Percentiles rank a stretch among this genome's conserved stretches.
These are phyloP conservation scores for Phycomyces nitens DNA, from an alignment of 192 early-diverging fungal species.

Conservation along the genomic window DNA sequence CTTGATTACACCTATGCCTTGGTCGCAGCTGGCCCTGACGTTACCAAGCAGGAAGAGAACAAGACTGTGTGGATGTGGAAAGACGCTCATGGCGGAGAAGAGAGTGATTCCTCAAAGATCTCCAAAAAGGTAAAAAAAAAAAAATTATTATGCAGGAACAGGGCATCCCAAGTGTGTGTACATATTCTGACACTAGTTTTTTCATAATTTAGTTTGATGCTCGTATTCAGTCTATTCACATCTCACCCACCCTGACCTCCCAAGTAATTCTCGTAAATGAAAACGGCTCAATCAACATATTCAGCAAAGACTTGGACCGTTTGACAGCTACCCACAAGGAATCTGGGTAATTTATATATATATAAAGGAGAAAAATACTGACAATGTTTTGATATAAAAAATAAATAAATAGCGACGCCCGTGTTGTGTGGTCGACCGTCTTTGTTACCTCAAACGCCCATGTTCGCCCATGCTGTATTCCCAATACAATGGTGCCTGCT, in stretches of 20 bases:
- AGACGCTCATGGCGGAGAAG: slow-evolving; percentile 19
- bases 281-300: slow-evolving; percentile 40
- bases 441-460: slow-evolving; percentile 37
- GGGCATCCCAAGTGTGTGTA: neutral
- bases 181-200: neutral
- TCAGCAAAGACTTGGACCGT: slow-evolving; percentile 42
- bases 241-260: slow-evolving; percentile 38
- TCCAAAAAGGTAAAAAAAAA: slow-evolving; percentile 35
- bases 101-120: slow-evolving; percentile 19
- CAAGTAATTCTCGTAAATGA: slow-evolving; percentile 41
- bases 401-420: slow-evolving; percentile 4
- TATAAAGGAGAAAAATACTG: neutral
- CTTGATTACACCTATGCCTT: slow-evolving; percentile 43
- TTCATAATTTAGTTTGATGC: slow-evolving; percentile 38
- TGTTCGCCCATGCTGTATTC: slow-evolving; percentile 37
- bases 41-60: slow-evolving; percentile 43
- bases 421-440: slow-evolving; percentile 37
- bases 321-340: slow-evolving; percentile 36
- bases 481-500: slow-evolving; percentile 36
- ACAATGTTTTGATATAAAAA: neutral
- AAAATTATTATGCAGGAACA: slow-evolving; percentile 18
- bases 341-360: slow-evolving; percentile 9
- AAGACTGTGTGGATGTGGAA: slow-evolving; percentile 52
- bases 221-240: slow-evolving; percentile 41
- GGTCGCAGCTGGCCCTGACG: slow-evolving; percentile 46